Base-by-base conservation (phyloP, 2,329 filamentous ascomycete species). In the Aspergillus awamori region DNA sequence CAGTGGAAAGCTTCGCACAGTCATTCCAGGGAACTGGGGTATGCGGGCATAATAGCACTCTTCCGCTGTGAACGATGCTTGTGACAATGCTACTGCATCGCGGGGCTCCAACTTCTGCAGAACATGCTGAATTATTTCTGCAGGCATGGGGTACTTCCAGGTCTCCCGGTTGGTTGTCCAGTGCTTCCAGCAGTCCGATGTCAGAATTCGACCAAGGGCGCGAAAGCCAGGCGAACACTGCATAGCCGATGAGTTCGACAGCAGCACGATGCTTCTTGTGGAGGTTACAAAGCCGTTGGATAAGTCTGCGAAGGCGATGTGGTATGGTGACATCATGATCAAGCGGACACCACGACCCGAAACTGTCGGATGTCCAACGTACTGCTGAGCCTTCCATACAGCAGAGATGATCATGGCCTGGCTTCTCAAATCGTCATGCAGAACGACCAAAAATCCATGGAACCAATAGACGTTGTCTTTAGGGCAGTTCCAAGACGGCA, bases 31-130 rank as follows among this genome's bases (percentile, higher is more conserved):
- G 17, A 72, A 48, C 56, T 70, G 69, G 20, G 65, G 57, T 39
- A 67, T 52, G 43, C 64, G 67, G 51, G 61, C 51, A 48, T 72
- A 73, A 51, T 71, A 72, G 49, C 60, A 66, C 20, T 39, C 22
- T 43, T 63, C 58, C 30, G 53, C 67, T 2, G 38, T 51, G 48
- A 69, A 67, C 22, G 67, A 72, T 55, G 67, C 65, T 53, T 69
- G 62, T 13, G 64, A 53, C 57, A 74, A 63, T 58, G 69, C 43
- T 22, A 70, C 58, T 6, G 58, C 39, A 60, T 71, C 69, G 63
- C 61, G 38, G 22, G 67, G 57, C 10, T 63, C 58, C 49, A 65
- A 10, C 49, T 53, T 15, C 57, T 60, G 55, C 17, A 71, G 24
- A 11, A 70, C 61, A 39, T 48, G 58, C 1, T 60, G 49, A 26